Percentiles rank a stretch among this genome's conserved stretches.
Conservation (phyloP, 2,329 filamentous ascomycete species). For the Hypoxylon sp. region DNA sequence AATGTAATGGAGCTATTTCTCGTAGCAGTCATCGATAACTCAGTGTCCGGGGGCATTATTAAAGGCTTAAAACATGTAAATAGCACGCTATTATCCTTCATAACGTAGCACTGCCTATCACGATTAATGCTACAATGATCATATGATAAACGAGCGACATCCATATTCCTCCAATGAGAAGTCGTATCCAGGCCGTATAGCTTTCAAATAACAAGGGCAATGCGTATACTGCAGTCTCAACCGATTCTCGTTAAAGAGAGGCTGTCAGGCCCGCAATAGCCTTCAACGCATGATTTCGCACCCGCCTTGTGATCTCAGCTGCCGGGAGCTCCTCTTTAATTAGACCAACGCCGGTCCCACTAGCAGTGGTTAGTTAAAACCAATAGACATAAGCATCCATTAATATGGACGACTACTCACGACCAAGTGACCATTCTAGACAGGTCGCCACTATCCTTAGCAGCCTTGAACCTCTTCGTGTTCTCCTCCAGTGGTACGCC, state of each 20-base stretch:
- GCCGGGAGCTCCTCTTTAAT: constrained; percentile 50
- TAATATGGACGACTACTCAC: constrained; percentile 45
- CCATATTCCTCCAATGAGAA: background rate
- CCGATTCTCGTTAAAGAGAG: constrained; percentile 13
- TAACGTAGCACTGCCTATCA: background rate
- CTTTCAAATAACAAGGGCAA: background rate
- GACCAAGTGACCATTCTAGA: constrained; percentile 55
- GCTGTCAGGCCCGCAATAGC: constrained; percentile 39
- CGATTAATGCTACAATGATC: background rate
- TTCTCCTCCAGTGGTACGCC: constrained; percentile 53
- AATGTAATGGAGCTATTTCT: too few relatives aligned
- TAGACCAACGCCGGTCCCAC: constrained; percentile 53
- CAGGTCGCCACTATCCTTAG: constrained; percentile 48
- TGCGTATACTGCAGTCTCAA: background rate
- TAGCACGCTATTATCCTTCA: background rate
- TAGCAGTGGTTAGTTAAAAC: constrained; percentile 19
- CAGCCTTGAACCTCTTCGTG: constrained; percentile 44
- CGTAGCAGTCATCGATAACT: background rate
- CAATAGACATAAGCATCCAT: background rate
- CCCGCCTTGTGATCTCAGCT: constrained; percentile 50
- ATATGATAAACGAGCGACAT: background rate
- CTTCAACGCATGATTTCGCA: constrained; percentile 49
- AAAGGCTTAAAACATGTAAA: background rate
- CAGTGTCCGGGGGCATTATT: background rate
- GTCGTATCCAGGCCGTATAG: background rate